Base-by-base conservation (phyloP, 2,329 filamentous ascomycete species). In the Aspergillus niger region DNA sequence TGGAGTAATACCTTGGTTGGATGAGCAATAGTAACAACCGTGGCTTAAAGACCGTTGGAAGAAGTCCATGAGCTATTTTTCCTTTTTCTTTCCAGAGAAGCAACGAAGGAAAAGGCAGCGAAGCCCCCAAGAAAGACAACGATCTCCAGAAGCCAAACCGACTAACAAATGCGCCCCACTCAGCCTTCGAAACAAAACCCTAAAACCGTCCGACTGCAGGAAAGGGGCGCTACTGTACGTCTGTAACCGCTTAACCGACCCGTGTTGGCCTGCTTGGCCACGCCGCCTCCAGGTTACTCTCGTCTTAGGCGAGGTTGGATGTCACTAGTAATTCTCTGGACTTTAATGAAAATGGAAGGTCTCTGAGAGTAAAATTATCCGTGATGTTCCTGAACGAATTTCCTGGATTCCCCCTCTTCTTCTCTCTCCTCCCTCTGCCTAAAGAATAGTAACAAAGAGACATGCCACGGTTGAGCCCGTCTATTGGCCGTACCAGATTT, bases 41-140 rank as follows among this genome's bases (percentile, higher is more conserved):
- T 36, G 32, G 22, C 17, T 44, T 8, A 10, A 22, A 22, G 15
- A 11, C 8, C 15, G 5, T 17, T 20, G 20, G 17, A 13, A 41
- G 11, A 28, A 32, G 24, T 13, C 15, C 22, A 22, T 17, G n/a
- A 5, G 32, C 13, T 15, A 10, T 15, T 26, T n/a, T 24, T 39
- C 8, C 13, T 15, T 17, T 41, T 32, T 32, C 13, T 6, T 36
- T 15, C 32, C 11, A 36, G 32, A 47, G 53, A 17, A 55, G 38
- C 39, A 55, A 36, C 30, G 20, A 55, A 13, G 28, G 53, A 44
- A 55, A 32, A 55, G 53, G 53, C 53, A 55, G 24, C 53, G 53
- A 55, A 55, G 53, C 53, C 53, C 47, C 53, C 39, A 55, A 47
- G 53, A 55, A 55, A 55, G n/a, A 22, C 53, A 17, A 55, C 53